phyloP scores from a whole-genome alignment of 805 yeast species.

The Saitoella complicata region DNA sequence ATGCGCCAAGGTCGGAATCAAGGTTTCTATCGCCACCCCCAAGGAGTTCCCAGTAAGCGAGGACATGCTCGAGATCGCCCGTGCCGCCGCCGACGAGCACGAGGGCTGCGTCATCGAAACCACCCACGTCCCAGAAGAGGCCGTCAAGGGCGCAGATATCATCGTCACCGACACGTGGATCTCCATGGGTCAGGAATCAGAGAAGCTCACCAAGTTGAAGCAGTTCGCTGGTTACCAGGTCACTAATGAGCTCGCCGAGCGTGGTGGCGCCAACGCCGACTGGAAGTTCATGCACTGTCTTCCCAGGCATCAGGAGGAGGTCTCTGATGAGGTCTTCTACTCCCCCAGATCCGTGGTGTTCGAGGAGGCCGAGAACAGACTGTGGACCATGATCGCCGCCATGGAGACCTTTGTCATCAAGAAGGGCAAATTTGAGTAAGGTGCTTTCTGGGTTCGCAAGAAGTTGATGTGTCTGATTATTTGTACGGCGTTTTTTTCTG shows the following conservation, averaged over 20 bases:
- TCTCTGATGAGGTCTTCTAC: constrained; percentile 82
- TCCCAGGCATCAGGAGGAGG: constrained; percentile 92
- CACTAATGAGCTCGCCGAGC: constrained; percentile 41
- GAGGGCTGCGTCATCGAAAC: constrained; percentile 38
- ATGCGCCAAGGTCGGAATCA: constrained; percentile 66
- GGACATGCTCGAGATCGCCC: constrained; percentile 40
- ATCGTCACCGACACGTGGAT: constrained; percentile 94
- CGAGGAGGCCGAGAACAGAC: constrained; percentile 88
- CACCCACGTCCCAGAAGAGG: constrained; percentile 57
- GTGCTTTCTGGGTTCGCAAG: too few species aligned
- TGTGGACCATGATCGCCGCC: constrained; percentile 91
- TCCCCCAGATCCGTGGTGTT: constrained; percentile 72
- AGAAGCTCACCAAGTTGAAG: constrained; percentile 50
- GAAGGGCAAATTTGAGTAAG: constrained; percentile 1
- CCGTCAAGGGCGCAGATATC: constrained; percentile 59
- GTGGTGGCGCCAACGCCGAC: constrained; percentile 40
- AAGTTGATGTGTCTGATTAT: too few species aligned
- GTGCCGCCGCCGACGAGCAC: constrained; percentile 30
- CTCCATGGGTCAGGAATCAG: constrained; percentile 93
- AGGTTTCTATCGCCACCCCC: constrained; percentile 76
- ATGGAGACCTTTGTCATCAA: constrained; percentile 78
- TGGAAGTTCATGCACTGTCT: constrained; percentile 97
- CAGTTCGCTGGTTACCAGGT: constrained; percentile 84
- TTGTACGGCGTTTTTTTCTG: too few species aligned
- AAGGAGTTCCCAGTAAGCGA: constrained; percentile 46